Evolutionary conservation across 305 asterid genomes (phyloP), one percentile per base, ranked within the genome.

Genomic region (Nicotiana rustica): DNA sequence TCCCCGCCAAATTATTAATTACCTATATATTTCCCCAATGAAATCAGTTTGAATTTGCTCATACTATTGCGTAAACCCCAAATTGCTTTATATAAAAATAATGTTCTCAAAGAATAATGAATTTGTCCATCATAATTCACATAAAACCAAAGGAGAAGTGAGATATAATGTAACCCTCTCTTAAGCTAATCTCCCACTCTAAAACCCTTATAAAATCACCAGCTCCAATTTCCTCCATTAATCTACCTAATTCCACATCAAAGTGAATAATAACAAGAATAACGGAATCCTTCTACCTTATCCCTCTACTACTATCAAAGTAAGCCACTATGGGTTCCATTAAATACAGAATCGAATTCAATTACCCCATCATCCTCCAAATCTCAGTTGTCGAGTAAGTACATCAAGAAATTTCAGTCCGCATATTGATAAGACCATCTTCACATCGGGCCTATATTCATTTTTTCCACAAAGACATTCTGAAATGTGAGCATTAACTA

Each of bases 201-300:
- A n/a, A 38, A 69, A 69, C n/a, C 77, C 57, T 13, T 18, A 55
- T 10, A 38, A 38, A 69, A n/a, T 14, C 57, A 41, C 56, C 18
- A 36, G 57, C 77, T 41, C n/a, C 33, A 69, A 41, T 69, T 18
- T 69, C 33, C 12, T 38, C 57, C 57, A 38, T 18, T 18, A 4
- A 38, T 38, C 77, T 18, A 69, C 52, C 57, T 38, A 69, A n/a
- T n/a, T 68, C 77, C 56, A 69, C n/a, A 69, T n/a, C 77, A 69
- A 69, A 38, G 77, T 38, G 77, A 69, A 69, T 38, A 55, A 38
- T 55, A 38, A 41, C 33, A 38, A 38, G 33, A 69, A 10, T 38
- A 69, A 69, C 6, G 5, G 57, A 69, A 55, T 38, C 77, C 77
- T 44, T 44, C 52, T 44, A 38, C 33, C 57, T 38, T 38, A 69